A percentile compares a stretch with the other conserved stretches of the same genome.
These are phyloP conservation scores for Dissophora ornata DNA, from an alignment of 192 early-diverging fungal species.

Conservation along the genomic window DNA sequence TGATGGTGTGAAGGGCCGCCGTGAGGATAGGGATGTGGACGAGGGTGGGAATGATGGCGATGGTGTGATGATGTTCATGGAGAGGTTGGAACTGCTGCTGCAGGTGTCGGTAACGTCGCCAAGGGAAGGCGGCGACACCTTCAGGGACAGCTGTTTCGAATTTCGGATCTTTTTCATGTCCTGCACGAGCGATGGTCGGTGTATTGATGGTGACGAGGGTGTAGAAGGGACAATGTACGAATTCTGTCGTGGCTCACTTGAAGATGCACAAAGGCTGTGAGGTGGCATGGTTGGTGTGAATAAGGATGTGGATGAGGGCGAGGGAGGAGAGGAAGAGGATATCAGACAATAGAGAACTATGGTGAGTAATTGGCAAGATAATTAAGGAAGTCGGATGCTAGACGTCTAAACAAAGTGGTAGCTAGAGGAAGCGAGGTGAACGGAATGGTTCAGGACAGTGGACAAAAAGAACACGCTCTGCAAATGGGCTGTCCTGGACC, in stretches of 20 bases:
- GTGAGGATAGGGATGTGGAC: constrained; percentile 29
- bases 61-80: constrained; percentile 10
- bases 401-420: background rate
- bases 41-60: constrained; percentile 27
- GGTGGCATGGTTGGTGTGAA: constrained; percentile 25
- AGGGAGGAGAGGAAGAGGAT: too few relatives aligned
- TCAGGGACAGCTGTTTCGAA: constrained; percentile 45
- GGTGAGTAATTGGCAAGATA: too few relatives aligned
- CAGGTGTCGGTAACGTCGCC: background rate
- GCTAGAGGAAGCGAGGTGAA: too few relatives aligned
- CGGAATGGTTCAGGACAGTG: too few relatives aligned
- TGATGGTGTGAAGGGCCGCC: constrained; percentile 37
- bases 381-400: constrained; percentile 7
- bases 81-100: constrained; percentile 5
- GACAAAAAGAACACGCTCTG: background rate
- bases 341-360: too few relatives aligned
- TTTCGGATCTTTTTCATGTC: constrained; percentile 39
- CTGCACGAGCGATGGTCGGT: constrained; percentile 20
- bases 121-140: constrained; percentile 25
- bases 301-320: background rate
- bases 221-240: constrained; percentile 4
- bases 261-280: constrained; percentile 14
- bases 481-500: background rate
- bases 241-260: constrained; percentile 3
- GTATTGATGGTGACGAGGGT: constrained; percentile 23